Evolutionary conservation across 306 rosid species (phyloP).

Genomic region (Phaseolus lunatus): DNA sequence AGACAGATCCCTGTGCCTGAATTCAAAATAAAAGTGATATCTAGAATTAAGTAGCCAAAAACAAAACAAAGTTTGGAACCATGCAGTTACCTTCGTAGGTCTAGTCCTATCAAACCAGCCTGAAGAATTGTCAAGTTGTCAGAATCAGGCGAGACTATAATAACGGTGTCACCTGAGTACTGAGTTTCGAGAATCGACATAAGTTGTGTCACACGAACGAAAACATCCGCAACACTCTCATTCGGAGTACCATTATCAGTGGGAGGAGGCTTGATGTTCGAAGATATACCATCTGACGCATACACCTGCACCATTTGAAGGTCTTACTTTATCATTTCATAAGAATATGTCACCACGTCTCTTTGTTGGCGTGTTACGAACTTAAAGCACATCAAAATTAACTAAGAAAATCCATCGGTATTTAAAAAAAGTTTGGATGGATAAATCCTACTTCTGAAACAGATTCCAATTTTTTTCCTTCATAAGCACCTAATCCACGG

Average conservation of each 20-base stretch:
- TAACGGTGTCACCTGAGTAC: constrained; percentile 77
- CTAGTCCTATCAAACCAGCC: constrained; percentile 89
- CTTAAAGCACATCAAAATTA: neutral
- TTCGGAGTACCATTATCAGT: constrained; percentile 87
- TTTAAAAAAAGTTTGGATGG: constrained; percentile 1
- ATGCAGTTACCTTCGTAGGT: constrained; percentile 71
- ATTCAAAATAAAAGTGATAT: constrained; percentile 8
- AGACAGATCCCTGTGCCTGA: constrained; percentile 88
- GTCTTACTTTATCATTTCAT: neutral
- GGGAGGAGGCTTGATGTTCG: constrained; percentile 79
- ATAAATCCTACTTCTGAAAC: constrained; percentile 70
- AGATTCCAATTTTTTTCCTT: constrained; percentile 84
- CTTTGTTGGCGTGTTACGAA: neutral
- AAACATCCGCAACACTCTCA: constrained; percentile 89
- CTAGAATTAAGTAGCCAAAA: neutral
- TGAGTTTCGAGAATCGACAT: constrained; percentile 97
- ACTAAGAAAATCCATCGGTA: neutral
- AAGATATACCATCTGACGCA: constrained; percentile 76
- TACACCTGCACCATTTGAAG: constrained; percentile 62
- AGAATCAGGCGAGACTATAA: constrained; percentile 93
- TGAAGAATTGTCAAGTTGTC: constrained; percentile 86
- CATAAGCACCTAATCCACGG: constrained; percentile 89
- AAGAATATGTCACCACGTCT: neutral
- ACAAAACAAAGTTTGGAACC: constrained; percentile 9
- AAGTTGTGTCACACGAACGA: constrained; percentile 89